Conservation (phyloP, 108 stramenopile species). For the Fragilariopsis cylindrus region DNA sequence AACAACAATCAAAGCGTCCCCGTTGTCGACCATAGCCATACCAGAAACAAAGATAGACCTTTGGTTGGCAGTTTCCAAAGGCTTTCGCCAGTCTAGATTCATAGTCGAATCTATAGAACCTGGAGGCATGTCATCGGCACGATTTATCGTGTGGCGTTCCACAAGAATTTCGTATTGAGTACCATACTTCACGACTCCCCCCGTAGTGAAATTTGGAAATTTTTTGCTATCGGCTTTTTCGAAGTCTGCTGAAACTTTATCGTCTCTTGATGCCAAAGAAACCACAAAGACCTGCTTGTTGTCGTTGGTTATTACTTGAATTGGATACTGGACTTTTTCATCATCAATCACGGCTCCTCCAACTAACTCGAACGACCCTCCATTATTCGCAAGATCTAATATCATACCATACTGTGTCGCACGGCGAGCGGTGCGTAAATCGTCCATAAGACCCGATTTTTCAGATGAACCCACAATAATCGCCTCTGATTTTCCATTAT, state of each 20-base stretch:
- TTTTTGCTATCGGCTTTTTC: constrained; percentile 12
- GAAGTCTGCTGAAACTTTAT: constrained; percentile 20
- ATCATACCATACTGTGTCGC: constrained; percentile 30
- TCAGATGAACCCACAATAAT: constrained; percentile 36
- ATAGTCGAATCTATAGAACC: constrained; percentile 11
- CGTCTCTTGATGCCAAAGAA: constrained; percentile 27
- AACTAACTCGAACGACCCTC: constrained; percentile 11
- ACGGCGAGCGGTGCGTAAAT: constrained; percentile 8
- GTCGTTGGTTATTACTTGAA: constrained; percentile 11
- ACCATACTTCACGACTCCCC: constrained; percentile 37
- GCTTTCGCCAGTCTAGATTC: constrained; percentile 28
- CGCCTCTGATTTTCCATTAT: constrained; percentile 8
- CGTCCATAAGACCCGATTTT: constrained; percentile 18
- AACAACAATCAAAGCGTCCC: constrained; percentile 23
- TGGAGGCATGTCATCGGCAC: background rate
- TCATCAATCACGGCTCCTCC: constrained; percentile 27
- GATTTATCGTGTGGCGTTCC: constrained; percentile 23
- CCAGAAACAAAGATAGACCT: constrained; percentile 34
- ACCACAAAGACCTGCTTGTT: constrained; percentile 22
- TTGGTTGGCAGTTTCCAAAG: constrained; percentile 31
- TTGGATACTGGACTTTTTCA: constrained; percentile 25
- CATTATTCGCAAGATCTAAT: constrained; percentile 17
- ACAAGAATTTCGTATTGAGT: constrained; percentile 30
- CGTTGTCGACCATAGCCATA: constrained; percentile 14
- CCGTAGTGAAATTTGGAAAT: constrained; percentile 37